Percentiles rank a stretch among this genome's conserved stretches.
Evolutionary conservation across 2,329 filamentous ascomycete species (phyloP).

Genomic region (Xylariaceae sp.): DNA sequence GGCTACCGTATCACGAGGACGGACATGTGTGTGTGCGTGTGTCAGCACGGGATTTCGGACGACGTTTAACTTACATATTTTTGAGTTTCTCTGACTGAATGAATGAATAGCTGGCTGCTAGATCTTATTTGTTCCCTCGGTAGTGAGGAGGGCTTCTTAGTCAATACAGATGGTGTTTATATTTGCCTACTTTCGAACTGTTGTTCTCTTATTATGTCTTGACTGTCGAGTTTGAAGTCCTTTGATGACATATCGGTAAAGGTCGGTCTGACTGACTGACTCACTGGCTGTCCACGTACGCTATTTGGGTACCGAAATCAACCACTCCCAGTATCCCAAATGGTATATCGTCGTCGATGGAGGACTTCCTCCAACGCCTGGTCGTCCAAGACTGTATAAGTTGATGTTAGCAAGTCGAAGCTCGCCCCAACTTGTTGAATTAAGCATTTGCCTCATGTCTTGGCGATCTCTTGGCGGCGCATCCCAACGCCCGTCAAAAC

Average conservation of each 20-base stretch:
- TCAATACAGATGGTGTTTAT: background rate
- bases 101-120: background rate
- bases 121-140: background rate
- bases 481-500: constrained; percentile 11
- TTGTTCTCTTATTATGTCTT: background rate
- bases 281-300: background rate
- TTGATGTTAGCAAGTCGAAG: constrained; percentile 2
- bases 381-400: background rate
- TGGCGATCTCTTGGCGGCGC: constrained; percentile 37
- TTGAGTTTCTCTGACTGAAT: background rate
- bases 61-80: background rate
- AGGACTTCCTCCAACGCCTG: background rate
- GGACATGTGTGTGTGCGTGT: background rate
- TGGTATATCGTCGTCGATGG: background rate
- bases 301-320: background rate
- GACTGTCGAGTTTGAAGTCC: background rate
- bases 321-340: background rate
- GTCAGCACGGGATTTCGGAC: background rate
- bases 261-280: background rate
- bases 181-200: background rate
- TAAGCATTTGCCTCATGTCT: constrained; percentile 36
- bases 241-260: background rate
- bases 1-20: constrained; percentile 1
- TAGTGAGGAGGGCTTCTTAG: background rate
- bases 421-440: constrained; percentile 18